Conservation (phyloP, 345 rosid genomes). For the Eucalyptus melliodora region DNA sequence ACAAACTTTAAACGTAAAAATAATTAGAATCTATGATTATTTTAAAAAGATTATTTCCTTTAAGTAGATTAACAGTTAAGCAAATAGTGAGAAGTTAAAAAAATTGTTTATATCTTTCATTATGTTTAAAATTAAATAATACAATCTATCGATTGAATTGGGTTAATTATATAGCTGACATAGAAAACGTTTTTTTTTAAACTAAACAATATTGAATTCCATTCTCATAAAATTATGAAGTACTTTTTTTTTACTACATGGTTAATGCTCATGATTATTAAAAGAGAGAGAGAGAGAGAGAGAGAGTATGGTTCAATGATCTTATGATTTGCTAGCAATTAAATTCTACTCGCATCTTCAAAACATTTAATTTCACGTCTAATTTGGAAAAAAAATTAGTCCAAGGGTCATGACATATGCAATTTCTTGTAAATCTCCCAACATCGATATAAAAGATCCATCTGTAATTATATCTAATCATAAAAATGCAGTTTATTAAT, state of each 20-base stretch:
- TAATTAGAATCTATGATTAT: too few relatives aligned
- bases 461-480: not conserved
- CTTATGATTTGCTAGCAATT: not conserved
- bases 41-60: not conserved
- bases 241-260: not conserved
- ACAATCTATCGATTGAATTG: not conserved
- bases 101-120: too few relatives aligned
- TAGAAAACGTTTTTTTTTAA: not conserved
- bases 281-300: rapidly evolving
- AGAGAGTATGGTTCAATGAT: not conserved
- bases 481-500: not conserved
- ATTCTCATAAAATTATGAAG: not conserved
- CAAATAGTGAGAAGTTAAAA: not conserved
- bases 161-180: not conserved
- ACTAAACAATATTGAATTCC: rapidly evolving
- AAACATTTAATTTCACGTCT: not conserved
- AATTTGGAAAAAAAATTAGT: not conserved
- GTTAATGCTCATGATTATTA: not conserved
- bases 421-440: not conserved
- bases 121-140: not conserved
- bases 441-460: not conserved
- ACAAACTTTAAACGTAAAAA: not conserved
- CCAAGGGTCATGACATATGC: too few relatives aligned
- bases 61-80: not conserved
- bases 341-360: not conserved